Percentiles rank a stretch among this genome's conserved stretches.
phyloP scores from a whole-genome alignment of 305 asterid species.

The Solanum chacoense region DNA sequence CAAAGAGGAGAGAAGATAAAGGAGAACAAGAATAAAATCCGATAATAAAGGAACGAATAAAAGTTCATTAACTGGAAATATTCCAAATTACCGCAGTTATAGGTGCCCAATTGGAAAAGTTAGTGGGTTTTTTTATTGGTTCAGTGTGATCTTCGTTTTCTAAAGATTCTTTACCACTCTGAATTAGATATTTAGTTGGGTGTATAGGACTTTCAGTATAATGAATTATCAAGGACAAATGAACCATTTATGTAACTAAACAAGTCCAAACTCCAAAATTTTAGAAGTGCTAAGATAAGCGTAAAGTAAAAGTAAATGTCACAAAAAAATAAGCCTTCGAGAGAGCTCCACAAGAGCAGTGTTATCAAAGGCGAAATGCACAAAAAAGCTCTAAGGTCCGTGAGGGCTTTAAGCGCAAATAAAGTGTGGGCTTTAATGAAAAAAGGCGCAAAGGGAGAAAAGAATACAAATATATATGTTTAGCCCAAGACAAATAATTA shows the following conservation, averaged over 20 bases:
- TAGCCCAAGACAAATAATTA: too few species aligned
- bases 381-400: too few species aligned
- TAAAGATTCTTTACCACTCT: neutral
- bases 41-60: neutral
- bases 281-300: neutral
- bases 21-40: neutral
- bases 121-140: neutral
- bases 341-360: neutral
- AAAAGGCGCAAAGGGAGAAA: too few species aligned
- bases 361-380: too few species aligned
- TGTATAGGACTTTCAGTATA: neutral
- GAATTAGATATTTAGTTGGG: neutral
- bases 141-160: neutral
- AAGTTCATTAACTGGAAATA: neutral
- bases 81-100: neutral
- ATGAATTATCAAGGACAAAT: neutral
- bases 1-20: neutral
- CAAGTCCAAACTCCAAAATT: neutral
- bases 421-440: too few species aligned
- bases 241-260: neutral
- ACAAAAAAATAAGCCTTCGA: neutral
- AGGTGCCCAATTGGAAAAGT: neutral
- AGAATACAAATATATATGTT: too few species aligned
- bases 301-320: neutral
- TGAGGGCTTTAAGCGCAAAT: too few species aligned